Evolutionary conservation across 768 basidiomycete genomes (phyloP).

Genomic region (Lentinula guzmanii): DNA sequence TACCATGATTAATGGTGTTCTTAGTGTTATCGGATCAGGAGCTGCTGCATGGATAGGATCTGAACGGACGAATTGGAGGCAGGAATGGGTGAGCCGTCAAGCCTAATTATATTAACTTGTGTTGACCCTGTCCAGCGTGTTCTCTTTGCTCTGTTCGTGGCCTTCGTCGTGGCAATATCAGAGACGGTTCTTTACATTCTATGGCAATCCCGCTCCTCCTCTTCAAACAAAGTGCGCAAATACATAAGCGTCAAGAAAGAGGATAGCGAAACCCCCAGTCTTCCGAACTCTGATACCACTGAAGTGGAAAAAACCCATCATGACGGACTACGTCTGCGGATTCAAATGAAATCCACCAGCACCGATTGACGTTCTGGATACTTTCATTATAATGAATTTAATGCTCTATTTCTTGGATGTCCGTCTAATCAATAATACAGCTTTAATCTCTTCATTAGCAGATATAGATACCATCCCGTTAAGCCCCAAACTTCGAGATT

Average conservation of each 20-base stretch:
- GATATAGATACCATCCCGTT: slow-evolving; percentile 76
- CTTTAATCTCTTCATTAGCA: slow-evolving; percentile 51
- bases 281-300: background rate
- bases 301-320: background rate
- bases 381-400: background rate
- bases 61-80: slow-evolving; percentile 51
- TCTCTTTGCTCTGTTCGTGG: slow-evolving; percentile 54
- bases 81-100: slow-evolving; percentile 64
- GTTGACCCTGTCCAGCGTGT: slow-evolving; percentile 36
- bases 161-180: slow-evolving; percentile 62
- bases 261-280: slow-evolving; percentile 16
- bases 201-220: slow-evolving; percentile 50
- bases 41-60: slow-evolving; percentile 72
- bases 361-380: background rate
- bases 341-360: background rate
- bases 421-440: slow-evolving; percentile 24
- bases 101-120: slow-evolving; percentile 2
- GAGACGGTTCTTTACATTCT: slow-evolving; percentile 70
- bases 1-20: slow-evolving; percentile 61
- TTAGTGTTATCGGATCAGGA: slow-evolving; percentile 64
- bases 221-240: background rate
- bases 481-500: slow-evolving; percentile 75
- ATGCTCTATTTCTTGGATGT: background rate
- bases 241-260: slow-evolving; percentile 24
- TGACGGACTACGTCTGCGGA: slow-evolving; percentile 5